Evolutionary conservation across 257 asterid genomes (phyloP).

Genomic region (Paulownia fortunei): DNA sequence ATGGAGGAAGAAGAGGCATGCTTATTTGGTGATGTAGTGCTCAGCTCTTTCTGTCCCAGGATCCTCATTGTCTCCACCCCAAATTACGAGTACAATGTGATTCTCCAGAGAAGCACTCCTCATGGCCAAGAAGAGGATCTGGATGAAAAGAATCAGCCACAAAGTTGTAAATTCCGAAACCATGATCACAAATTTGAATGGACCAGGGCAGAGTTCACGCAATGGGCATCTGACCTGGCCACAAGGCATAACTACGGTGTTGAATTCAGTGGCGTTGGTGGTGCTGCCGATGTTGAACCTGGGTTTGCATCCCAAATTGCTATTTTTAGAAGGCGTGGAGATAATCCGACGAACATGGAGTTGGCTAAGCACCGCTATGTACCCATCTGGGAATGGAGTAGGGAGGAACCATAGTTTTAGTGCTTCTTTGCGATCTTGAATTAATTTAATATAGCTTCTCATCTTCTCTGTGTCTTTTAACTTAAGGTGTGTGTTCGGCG

Average conservation of each 20-base stretch:
- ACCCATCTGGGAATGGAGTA: constrained; percentile 77
- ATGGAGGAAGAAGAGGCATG: constrained; percentile 91
- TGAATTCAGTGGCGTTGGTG: constrained; percentile 89
- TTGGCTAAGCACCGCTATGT: constrained; percentile 38
- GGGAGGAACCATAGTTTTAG: constrained; percentile 22
- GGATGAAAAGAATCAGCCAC: constrained; percentile 62
- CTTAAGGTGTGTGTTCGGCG: neutral
- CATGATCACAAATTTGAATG: constrained; percentile 97
- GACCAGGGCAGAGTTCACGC: constrained; percentile 81
- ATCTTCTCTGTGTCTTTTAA: neutral
- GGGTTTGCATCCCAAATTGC: constrained; percentile 97
- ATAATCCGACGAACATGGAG: constrained; percentile 30
- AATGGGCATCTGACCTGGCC: constrained; percentile 82
- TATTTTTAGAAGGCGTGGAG: constrained; percentile 65
- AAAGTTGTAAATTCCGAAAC: constrained; percentile 74
- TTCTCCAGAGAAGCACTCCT: constrained; percentile 75
- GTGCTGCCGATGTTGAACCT: constrained; percentile 69
- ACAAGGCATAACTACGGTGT: constrained; percentile 60
- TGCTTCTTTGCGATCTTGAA: neutral
- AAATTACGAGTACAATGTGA: constrained; percentile 86
- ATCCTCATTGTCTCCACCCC: constrained; percentile 91
- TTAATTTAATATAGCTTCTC: neutral
- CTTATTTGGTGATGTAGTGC: constrained; percentile 77
- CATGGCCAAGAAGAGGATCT: constrained; percentile 68
- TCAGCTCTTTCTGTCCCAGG: constrained; percentile 68